Percentiles rank a stretch among this genome's conserved stretches.
Evolutionary conservation across 225 moss, liverwort and hornwort species (phyloP).

Genomic region (Sphagnum tenellum): DNA sequence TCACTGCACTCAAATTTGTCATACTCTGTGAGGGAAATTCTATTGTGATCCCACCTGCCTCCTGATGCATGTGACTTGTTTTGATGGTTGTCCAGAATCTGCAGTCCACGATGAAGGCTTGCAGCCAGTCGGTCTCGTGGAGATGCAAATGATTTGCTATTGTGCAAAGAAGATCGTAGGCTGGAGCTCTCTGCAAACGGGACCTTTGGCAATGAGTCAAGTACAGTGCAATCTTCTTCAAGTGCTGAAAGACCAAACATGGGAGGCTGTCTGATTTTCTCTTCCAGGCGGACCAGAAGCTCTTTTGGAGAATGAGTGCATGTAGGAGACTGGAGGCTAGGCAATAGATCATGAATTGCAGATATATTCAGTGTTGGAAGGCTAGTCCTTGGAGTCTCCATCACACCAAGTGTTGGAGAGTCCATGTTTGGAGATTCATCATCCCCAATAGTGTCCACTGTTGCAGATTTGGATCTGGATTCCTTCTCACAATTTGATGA

Average conservation of each 20-base stretch:
- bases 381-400: conserved; percentile 23
- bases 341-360: conserved; percentile 9
- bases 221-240: conserved; percentile 37
- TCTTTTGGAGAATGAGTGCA: conserved; percentile 57
- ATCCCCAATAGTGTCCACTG: too few species aligned
- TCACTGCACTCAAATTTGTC: too few species aligned
- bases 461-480: too few species aligned
- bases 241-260: conserved; percentile 35
- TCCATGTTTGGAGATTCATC: conserved; percentile 6
- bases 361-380: neutral
- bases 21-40: too few species aligned
- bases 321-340: conserved; percentile 59
- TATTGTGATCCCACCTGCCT: conserved; percentile 19
- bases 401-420: conserved; percentile 37
- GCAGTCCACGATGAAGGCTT: conserved; percentile 82
- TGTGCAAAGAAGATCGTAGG: conserved; percentile 13
- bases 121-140: conserved; percentile 86
- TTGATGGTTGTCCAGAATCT: conserved; percentile 87
- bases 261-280: conserved; percentile 14
- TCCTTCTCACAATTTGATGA: too few species aligned
- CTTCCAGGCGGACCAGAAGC: conserved; percentile 1
- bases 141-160: conserved; percentile 36
- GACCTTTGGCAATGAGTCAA: conserved; percentile 8
- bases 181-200: conserved; percentile 14
- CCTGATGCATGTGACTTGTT: conserved; percentile 42